These are phyloP conservation scores for Phialocephala sp. DNA, from an alignment of 2,329 filamentous ascomycete species.

Conservation along the genomic window DNA sequence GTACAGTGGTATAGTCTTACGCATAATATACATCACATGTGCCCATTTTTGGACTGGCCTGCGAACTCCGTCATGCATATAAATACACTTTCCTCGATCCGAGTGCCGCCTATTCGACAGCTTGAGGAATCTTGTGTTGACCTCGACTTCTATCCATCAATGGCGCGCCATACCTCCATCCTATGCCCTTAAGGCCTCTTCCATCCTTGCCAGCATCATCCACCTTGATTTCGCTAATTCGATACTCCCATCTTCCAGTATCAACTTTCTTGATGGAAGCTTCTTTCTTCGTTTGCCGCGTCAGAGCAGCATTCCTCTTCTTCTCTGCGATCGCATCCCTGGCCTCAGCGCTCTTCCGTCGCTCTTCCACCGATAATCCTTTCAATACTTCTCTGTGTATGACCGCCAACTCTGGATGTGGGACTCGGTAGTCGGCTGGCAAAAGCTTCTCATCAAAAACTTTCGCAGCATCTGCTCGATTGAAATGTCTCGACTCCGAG, in stretches of 20 bases:
- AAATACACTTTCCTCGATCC: conserved; percentile 16
- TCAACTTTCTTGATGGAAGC: conserved; percentile 52
- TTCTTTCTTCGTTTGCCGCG: conserved; percentile 45
- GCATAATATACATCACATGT: conserved; percentile 24
- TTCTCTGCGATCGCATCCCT: conserved; percentile 46
- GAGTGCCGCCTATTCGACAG: conserved; percentile 47
- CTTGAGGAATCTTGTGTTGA: conserved; percentile 71
- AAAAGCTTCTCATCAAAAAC: conserved; percentile 66
- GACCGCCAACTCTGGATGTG: conserved; percentile 64
- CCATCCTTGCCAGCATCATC: conserved; percentile 62
- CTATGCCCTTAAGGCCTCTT: conserved; percentile 56
- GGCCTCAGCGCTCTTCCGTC: conserved; percentile 1
- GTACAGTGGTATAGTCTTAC: conserved; percentile 25
- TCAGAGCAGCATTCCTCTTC: conserved; percentile 49
- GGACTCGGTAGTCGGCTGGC: conserved; percentile 64
- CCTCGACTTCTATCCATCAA: conserved; percentile 66
- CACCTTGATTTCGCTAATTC: conserved; percentile 64
- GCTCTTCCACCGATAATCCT: conserved; percentile 46
- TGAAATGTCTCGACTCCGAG: conserved; percentile 67
- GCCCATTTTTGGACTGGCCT: not conserved
- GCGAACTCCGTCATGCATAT: conserved; percentile 22
- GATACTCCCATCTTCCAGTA: conserved; percentile 62
- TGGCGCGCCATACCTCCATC: conserved; percentile 69
- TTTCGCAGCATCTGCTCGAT: conserved; percentile 67
- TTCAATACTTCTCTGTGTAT: conserved; percentile 56